These are phyloP conservation scores for Arachis monticola DNA, from an alignment of 331 rosid species.

Conservation along the genomic window DNA sequence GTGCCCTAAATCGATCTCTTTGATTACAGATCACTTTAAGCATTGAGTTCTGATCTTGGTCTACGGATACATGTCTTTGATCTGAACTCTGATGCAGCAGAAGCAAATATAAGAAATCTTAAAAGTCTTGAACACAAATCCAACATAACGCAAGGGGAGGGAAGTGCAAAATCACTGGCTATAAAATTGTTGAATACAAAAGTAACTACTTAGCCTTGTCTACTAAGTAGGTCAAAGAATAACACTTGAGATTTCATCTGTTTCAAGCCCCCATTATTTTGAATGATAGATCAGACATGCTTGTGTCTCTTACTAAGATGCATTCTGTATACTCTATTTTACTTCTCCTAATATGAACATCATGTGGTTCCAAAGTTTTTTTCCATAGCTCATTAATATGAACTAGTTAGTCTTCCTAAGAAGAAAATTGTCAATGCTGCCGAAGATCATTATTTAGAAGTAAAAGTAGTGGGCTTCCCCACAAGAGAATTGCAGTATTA, in stretches of 20 bases:
- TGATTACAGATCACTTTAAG: conserved; percentile 91
- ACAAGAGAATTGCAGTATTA: background rate
- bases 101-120: conserved; percentile 20
- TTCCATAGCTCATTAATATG: background rate
- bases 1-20: conserved; percentile 91
- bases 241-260: no score
- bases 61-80: conserved; percentile 51
- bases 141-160: background rate
- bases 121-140: conserved; percentile 2
- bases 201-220: no score
- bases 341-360: no score
- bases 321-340: no score
- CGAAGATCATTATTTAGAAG: conserved; percentile 7
- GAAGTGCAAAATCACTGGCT: conserved; percentile 8
- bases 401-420: background rate
- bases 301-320: no score
- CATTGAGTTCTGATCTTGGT: conserved; percentile 86
- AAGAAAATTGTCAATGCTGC: background rate
- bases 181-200: conserved; percentile 3
- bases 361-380: no score
- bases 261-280: no score
- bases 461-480: conserved; percentile 8
- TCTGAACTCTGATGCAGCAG: conserved; percentile 60
- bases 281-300: no score
- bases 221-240: no score